phyloP scores from a whole-genome alignment of 495 filamentous ascomycete genomes.

The Sporormia fimetaria region DNA sequence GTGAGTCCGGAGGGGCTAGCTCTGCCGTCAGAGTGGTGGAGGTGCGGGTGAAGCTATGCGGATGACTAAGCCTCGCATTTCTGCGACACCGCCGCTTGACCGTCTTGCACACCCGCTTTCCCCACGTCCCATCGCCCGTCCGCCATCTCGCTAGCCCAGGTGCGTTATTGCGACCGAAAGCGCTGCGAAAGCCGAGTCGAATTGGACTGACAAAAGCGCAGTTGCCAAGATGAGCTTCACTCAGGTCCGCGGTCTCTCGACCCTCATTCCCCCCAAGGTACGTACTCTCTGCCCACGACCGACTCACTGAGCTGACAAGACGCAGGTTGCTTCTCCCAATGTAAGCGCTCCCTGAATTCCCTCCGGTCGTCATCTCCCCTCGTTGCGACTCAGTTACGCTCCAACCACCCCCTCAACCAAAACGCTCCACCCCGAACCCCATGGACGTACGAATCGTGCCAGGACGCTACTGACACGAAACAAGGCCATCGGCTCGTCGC shows the following conservation, averaged over 20 bases:
- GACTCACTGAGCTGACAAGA: constrained; percentile 22
- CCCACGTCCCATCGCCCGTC: constrained; percentile 11
- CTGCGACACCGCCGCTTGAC: constrained; percentile 2
- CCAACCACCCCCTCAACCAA: constrained; percentile 6
- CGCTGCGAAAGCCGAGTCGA: neutral
- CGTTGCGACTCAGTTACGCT: constrained; percentile 11
- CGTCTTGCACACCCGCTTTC: constrained; percentile 6
- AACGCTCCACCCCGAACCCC: neutral
- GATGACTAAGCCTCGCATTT: neutral
- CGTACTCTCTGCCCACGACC: constrained; percentile 23
- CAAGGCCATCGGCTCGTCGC: constrained; percentile 79
- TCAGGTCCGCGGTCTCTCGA: constrained; percentile 79
- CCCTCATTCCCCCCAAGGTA: constrained; percentile 97
- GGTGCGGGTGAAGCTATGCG: neutral
- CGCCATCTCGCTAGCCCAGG: constrained; percentile 20
- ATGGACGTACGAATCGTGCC: neutral
- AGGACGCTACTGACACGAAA: constrained; percentile 9
- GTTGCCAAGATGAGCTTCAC: constrained; percentile 79
- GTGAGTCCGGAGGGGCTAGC: neutral
- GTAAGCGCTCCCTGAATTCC: constrained; percentile 47
- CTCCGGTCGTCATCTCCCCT: constrained; percentile 15
- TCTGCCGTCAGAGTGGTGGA: constrained; percentile 1
- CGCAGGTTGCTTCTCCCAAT: constrained; percentile 76
- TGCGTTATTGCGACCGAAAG: constrained; percentile 3
- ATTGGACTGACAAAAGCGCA: constrained; percentile 18